A percentile compares a stretch with the other conserved stretches of the same genome.
Conservation (phyloP, 2,329 filamentous ascomycete genomes). For the Pseudogymnoascus sp. region DNA sequence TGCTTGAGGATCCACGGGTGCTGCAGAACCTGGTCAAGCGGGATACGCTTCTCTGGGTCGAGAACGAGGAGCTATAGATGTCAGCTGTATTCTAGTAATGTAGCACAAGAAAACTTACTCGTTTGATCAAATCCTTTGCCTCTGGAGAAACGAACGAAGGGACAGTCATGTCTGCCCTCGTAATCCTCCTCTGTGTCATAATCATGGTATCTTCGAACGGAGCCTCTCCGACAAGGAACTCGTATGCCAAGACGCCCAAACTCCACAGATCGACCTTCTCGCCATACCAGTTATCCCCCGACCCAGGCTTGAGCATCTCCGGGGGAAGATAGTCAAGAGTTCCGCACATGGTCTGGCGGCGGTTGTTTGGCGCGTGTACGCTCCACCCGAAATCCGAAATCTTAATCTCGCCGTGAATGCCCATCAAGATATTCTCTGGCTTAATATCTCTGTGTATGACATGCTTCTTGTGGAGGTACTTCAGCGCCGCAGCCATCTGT, state of each 20-base stretch:
- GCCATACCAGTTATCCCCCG: constrained; percentile 78
- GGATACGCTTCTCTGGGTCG: constrained; percentile 87
- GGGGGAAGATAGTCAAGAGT: constrained; percentile 96
- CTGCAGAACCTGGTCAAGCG: constrained; percentile 77
- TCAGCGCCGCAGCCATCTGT: constrained; percentile 74
- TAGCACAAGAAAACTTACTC: constrained; percentile 44
- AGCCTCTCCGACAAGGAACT: constrained; percentile 92
- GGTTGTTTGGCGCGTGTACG: constrained; percentile 91
- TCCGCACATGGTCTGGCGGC: constrained; percentile 91
- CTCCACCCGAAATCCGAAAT: constrained; percentile 98
- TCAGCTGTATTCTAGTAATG: constrained; percentile 18
- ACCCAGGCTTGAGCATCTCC: constrained; percentile 86
- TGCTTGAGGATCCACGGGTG: constrained; percentile 98
- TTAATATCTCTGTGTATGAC: constrained; percentile 98
- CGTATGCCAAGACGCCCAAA: constrained; percentile 88
- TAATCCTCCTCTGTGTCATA: constrained; percentile 89
- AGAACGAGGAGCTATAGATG: constrained; percentile 67
- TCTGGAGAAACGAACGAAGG: constrained; percentile 86
- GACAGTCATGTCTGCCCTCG: constrained; percentile 83
- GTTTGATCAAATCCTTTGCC: constrained; percentile 87
- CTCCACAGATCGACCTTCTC: constrained; percentile 98
- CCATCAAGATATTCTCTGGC: constrained; percentile 92
- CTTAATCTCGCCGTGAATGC: constrained; percentile 96
- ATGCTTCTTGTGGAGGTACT: constrained; percentile 92
- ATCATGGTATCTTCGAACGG: constrained; percentile 93